Evolutionary conservation across 129 eudicot species (phyloP), one percentile per base, ranked within the genome.

Genomic region (Flaveria robusta): DNA sequence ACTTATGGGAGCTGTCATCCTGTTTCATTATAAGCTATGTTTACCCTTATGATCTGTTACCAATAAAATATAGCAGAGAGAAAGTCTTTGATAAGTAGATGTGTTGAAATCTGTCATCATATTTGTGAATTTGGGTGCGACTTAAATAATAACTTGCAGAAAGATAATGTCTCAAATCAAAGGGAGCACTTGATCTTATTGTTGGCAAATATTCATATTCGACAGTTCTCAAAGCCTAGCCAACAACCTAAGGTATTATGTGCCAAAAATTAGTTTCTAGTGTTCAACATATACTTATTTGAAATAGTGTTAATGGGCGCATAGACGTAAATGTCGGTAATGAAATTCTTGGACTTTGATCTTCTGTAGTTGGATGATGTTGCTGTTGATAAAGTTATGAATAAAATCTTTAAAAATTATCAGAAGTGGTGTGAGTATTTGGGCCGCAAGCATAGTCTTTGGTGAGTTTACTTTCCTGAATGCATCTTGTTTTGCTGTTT

Each of bases 371-470:
- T 93, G 95, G 92, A 90, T 82, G 98, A 93, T 50, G 54, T 26
- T 23, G 96, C 98, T 14, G 89, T 93, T 37, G 90, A 92, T n/a
- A 88, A 90, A 54, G 96, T 93, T 24, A 90, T 90, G 98, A 82
- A 85, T 74, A 93, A 90, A 68, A 88, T 93, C 74, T 93, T 93
- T 82, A 90, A 85, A 75, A 93, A 90, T 84, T 93, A 93, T 83
- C 85, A 82, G 72, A 93, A 76, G 71, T 93, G 98, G 98, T 93
- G 98, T 86, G 88, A 88, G 75, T 90, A 88, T 82, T 79, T 93
- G 55, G 96, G 88, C 68, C 95, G 96, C 72, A 90, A 93, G 74
- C 88, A 92, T 81, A 93, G 98, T 81, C 93, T 93, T 64, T 83
- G 92, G 98, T 93, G 82, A 83, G 98, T 74, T 64, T 70, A 46